A percentile compares a stretch with the other conserved stretches of the same genome.
Evolutionary conservation across 2,329 filamentous ascomycete genomes (phyloP).

Genomic region (Neofusicoccum sp.): DNA sequence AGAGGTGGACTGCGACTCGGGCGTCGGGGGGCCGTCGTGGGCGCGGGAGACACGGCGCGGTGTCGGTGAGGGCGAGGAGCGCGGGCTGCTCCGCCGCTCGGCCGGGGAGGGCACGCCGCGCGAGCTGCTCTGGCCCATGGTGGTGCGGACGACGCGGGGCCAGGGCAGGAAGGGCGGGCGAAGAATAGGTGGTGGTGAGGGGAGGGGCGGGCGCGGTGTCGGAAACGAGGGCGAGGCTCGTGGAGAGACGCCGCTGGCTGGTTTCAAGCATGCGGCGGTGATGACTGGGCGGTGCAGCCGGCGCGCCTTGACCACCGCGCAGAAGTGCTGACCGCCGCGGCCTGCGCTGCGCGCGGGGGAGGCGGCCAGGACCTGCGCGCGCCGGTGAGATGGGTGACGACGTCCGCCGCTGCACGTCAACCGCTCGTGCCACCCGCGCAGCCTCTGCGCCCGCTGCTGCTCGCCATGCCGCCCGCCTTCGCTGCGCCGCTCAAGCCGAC

Average conservation of each 20-base stretch:
- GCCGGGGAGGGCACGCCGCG: slow-evolving; percentile 28
- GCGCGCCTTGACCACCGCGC: neutral
- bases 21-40: slow-evolving; percentile 24
- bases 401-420: slow-evolving; percentile 3
- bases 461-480: slow-evolving; percentile 7
- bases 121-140: slow-evolving; percentile 41
- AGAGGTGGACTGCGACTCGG: slow-evolving; percentile 26
- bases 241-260: slow-evolving; percentile 18
- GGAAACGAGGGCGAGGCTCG: slow-evolving; percentile 15
- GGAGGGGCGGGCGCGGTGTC: slow-evolving; percentile 10
- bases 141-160: slow-evolving; percentile 25
- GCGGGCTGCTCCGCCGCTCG: slow-evolving; percentile 17
- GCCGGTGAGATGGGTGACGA: slow-evolving; percentile 10
- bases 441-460: neutral
- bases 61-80: slow-evolving; percentile 26
- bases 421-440: neutral
- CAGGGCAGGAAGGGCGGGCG: slow-evolving; percentile 14
- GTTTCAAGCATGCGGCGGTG: slow-evolving; percentile 17
- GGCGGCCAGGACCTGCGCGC: neutral
- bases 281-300: slow-evolving; percentile 6
- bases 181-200: slow-evolving; percentile 17
- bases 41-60: slow-evolving; percentile 30
- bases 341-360: neutral
- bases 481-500: slow-evolving; percentile 1
- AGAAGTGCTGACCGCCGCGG: neutral